These are phyloP conservation scores for Jaltomata sinuosa DNA, from an alignment of 257 asterid species.

Conservation along the genomic window DNA sequence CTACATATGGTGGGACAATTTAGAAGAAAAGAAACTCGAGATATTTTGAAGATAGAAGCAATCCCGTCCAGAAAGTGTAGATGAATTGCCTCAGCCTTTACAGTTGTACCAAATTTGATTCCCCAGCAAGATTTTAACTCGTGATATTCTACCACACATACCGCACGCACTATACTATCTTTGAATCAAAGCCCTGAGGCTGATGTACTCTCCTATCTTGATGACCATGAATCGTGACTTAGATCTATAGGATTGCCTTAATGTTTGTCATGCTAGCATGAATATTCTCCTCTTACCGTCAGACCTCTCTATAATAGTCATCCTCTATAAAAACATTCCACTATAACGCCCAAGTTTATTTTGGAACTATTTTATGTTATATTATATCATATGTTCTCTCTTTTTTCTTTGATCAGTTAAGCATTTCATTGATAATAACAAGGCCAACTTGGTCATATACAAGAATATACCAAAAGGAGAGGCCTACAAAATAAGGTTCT, in stretches of 20 bases:
- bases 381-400: neutral
- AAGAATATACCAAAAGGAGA: no score
- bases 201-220: neutral
- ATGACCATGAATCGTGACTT: neutral
- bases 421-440: no score
- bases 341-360: neutral
- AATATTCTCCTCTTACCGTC: neutral
- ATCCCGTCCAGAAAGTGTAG: no score
- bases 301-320: neutral
- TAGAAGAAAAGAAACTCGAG: no score
- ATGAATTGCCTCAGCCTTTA: no score
- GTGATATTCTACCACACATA: neutral
- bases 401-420: no score
- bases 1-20: no score
- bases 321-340: neutral
- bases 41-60: no score
- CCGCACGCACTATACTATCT: neutral
- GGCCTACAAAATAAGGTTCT: no score
- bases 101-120: neutral
- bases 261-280: neutral
- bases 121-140: neutral
- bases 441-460: no score
- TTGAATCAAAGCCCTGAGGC: neutral
- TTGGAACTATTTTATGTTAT: neutral
- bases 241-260: neutral